Base-by-base conservation (phyloP, 805 yeast species). In the Lipomyces kockii region DNA sequence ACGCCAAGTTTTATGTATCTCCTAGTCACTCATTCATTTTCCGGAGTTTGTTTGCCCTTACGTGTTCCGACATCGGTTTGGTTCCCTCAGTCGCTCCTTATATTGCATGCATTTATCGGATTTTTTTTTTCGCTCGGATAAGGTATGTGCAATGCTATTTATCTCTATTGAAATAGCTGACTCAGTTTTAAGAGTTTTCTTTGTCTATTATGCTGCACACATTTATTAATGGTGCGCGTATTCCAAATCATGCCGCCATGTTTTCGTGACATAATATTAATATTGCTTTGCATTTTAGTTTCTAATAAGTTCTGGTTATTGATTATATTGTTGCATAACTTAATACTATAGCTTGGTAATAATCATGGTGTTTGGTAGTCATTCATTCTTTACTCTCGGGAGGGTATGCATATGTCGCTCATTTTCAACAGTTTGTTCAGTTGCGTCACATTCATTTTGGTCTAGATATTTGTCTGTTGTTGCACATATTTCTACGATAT, bases 11-110 rank as follows among this genome's bases (percentile, higher is more conserved):
- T 43, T 17, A 7, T 43, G 9, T 58, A 37, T 58, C 39, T 14
- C 6, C 58, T 25, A n/a, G 57, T 57, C 56, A 43, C 27, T 62
- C 56, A 43, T 56, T 62, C 57, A 57, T 57, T 57, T 53, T 8
- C 17, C 20, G 39, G 35, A 43, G 32, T 39, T 58, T 11, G 35
- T 20, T 37, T 22, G 61, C 39, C 49, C 49, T 8, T 7, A 43
- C 14, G 20, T 49, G 35, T 22, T 17, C 20, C 20, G 27, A 6
- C 25, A 46, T 25, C 54, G 27, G 8, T 39, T 58, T 34, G 59
- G 14, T 58, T 46, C 9, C 56, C 25, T 22, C 9, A 58, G 56
- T 34, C 61, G 34, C 39, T 37, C 61, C 2, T 58, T 46, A 22
- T 32, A 20, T 54, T 54, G 32, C 29, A 22, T 56, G 59, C 43